Conservation (phyloP, 2,329 filamentous ascomycete species). For the Alternaria dauci region DNA sequence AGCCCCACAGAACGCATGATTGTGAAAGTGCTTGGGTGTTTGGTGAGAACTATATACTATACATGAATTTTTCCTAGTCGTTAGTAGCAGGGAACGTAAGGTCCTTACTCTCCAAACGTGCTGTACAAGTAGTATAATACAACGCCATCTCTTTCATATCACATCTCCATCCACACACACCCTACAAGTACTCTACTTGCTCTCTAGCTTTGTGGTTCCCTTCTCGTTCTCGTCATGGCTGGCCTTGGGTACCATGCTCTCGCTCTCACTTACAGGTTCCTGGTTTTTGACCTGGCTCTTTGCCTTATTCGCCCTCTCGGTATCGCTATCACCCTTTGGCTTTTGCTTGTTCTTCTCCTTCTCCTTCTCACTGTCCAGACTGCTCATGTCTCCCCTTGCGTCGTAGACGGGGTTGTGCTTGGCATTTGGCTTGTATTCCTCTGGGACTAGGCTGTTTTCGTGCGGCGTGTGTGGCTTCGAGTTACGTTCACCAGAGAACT, state of each 20-base stretch:
- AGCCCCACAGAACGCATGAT: neutral
- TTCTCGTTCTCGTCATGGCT: constrained; percentile 55
- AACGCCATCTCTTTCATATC: neutral
- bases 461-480: constrained; percentile 19
- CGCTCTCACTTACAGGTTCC: constrained; percentile 50
- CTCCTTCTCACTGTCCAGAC: constrained; percentile 14
- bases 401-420: constrained; percentile 15
- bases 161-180: neutral
- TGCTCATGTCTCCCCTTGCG: constrained; percentile 17
- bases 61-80: constrained; percentile 1
- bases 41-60: neutral
- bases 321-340: constrained; percentile 2
- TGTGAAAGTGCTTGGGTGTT: neutral
- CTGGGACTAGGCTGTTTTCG: constrained; percentile 28
- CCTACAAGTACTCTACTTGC: neutral
- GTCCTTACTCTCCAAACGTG: neutral
- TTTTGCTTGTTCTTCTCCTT: constrained; percentile 19
- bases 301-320: constrained; percentile 6
- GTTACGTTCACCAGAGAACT: constrained; percentile 11
- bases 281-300: constrained; percentile 9
- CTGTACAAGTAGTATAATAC: constrained; percentile 16
- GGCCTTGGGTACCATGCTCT: constrained; percentile 59
- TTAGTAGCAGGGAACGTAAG: neutral
- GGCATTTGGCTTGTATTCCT: constrained; percentile 28
- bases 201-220: constrained; percentile 7